phyloP scores from a whole-genome alignment of 75 land plant genomes.

The Pinus tabuliformis region DNA sequence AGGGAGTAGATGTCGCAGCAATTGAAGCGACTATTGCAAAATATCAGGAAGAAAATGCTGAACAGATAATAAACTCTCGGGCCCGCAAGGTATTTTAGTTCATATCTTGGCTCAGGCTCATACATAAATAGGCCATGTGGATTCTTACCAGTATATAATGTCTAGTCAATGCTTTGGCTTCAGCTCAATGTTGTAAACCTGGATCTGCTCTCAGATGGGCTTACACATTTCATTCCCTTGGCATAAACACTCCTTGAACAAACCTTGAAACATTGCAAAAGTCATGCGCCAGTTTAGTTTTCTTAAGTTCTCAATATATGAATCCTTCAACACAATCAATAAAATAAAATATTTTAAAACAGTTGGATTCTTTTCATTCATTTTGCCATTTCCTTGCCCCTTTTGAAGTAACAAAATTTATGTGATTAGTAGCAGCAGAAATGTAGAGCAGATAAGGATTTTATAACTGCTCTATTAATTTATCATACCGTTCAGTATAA shows the following conservation, averaged over 20 bases:
- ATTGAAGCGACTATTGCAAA: constrained; percentile 74
- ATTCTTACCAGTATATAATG: not conserved
- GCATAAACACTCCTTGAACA: not conserved
- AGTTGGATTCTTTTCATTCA: not conserved
- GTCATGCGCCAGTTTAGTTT: not conserved
- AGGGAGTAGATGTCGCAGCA: constrained; percentile 70
- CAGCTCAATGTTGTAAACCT: not conserved
- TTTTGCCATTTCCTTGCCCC: not conserved
- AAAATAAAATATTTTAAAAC: not conserved
- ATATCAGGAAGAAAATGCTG: constrained; percentile 86
- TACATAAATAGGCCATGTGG: not conserved
- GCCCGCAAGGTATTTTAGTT: constrained; percentile 65
- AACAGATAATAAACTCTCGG: constrained; percentile 65
- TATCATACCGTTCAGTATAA: not conserved
- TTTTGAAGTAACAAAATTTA: not conserved
- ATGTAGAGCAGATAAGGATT: not conserved
- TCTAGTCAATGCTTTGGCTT: not conserved
- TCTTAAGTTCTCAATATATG: not conserved
- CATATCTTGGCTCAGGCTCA: not conserved
- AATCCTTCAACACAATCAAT: not conserved
- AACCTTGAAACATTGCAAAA: not conserved
- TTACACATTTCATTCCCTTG: not conserved
- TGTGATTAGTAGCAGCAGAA: not conserved
- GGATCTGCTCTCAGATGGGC: not conserved
- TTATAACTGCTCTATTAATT: not conserved